phyloP scores from a whole-genome alignment of 1,284 basidiomycete genomes.

The Tilletia horrida region DNA sequence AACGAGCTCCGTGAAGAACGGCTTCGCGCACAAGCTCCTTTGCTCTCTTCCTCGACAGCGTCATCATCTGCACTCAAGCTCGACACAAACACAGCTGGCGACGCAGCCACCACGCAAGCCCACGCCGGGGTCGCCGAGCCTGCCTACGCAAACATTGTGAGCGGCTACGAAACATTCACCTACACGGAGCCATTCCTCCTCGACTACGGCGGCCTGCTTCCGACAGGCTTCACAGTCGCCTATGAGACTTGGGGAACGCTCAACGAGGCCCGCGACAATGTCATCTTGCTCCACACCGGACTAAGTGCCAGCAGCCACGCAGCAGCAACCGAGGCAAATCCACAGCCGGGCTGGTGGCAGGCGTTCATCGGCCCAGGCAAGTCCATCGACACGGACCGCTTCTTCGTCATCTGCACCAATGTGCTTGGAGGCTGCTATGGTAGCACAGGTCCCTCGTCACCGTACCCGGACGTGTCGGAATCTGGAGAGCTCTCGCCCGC shows the following conservation, averaged over 20 bases:
- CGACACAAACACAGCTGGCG: slow-evolving; percentile 15
- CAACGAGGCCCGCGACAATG: slow-evolving; percentile 75
- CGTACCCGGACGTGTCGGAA: slow-evolving; percentile 60
- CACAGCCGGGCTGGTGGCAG: slow-evolving; percentile 94
- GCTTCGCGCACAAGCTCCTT: slow-evolving; percentile 29
- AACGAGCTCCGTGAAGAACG: slow-evolving; percentile 45
- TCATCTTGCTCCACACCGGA: slow-evolving; percentile 93
- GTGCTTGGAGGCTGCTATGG: slow-evolving; percentile 97
- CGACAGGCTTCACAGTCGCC: slow-evolving; percentile 73
- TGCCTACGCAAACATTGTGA: slow-evolving; percentile 56
- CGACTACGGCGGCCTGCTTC: slow-evolving; percentile 69
- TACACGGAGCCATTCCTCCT: slow-evolving; percentile 65
- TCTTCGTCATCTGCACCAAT: slow-evolving; percentile 94
- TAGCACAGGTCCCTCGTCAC: slow-evolving; percentile 84
- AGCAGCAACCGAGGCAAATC: slow-evolving; percentile 74
- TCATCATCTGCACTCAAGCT: slow-evolving; percentile 22
- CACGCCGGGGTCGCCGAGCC: slow-evolving; percentile 56
- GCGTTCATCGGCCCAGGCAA: slow-evolving; percentile 89
- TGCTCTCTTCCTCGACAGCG: neutral
- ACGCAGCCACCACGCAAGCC: neutral
- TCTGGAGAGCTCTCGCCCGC: neutral
- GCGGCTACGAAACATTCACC: slow-evolving; percentile 55
- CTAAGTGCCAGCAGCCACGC: slow-evolving; percentile 94
- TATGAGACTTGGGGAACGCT: slow-evolving; percentile 98
- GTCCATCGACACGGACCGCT: slow-evolving; percentile 85